phyloP scores from a whole-genome alignment of 176 grass and related monocot genomes.

The Rhynchospora breviuscula region DNA sequence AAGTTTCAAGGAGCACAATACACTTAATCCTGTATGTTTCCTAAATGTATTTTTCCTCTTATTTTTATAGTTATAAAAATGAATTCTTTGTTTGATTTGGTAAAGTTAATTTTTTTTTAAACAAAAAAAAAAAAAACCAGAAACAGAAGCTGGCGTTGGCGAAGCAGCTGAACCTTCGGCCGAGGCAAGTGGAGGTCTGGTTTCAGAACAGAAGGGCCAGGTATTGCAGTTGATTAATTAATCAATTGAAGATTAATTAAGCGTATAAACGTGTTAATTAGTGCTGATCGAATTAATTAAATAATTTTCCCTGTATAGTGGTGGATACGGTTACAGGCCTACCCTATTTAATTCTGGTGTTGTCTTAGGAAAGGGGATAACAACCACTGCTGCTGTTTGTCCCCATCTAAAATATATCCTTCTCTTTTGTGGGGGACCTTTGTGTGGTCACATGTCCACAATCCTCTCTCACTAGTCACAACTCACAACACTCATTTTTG shows the following conservation, averaged over 20 bases:
- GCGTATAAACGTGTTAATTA: conserved; percentile 6
- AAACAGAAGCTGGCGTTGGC: conserved; percentile 85
- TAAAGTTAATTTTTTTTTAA: not conserved
- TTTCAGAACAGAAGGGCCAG: conserved; percentile 91
- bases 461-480: not conserved
- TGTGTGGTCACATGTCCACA: conserved; percentile 9
- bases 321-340: not conserved
- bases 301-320: not conserved
- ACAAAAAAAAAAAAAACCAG: conserved; percentile 23
- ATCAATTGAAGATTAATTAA: conserved; percentile 9
- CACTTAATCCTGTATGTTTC: conserved; percentile 65
- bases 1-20: conserved; percentile 88
- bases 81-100: not conserved
- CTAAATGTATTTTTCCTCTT: not conserved
- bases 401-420: conserved; percentile 14
- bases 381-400: conserved; percentile 23
- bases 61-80: not conserved
- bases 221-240: conserved; percentile 29
- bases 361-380: conserved; percentile 25
- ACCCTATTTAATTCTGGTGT: conserved; percentile 9
- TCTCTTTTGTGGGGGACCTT: conserved; percentile 4
- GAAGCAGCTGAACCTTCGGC: conserved; percentile 69
- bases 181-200: conserved; percentile 95
- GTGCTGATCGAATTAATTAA: not conserved
- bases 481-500: not conserved